A percentile compares a stretch with the other conserved stretches of the same genome.
These are phyloP conservation scores for Ustilago curta DNA, from an alignment of 1,284 basidiomycete species.

Conservation along the genomic window DNA sequence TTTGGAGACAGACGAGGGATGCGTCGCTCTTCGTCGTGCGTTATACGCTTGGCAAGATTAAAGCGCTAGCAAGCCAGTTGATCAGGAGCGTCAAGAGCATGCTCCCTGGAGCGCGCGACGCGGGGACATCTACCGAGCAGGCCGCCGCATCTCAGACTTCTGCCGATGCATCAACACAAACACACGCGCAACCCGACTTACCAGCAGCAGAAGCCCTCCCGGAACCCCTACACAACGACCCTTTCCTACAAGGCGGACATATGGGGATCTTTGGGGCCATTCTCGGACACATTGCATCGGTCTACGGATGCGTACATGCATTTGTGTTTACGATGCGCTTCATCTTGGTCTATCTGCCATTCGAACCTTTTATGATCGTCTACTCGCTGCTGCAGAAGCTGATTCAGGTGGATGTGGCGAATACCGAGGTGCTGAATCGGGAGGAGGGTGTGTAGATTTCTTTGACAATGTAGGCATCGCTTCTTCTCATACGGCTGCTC, in stretches of 20 bases:
- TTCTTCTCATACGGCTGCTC: neutral
- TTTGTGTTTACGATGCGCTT: constrained; percentile 36
- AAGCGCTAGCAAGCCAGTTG: constrained; percentile 3
- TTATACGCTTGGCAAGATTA: constrained; percentile 14
- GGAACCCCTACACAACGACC: constrained; percentile 33
- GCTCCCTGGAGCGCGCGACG: constrained; percentile 11
- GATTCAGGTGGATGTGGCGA: constrained; percentile 44
- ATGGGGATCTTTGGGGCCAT: constrained; percentile 44
- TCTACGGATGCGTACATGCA: constrained; percentile 47
- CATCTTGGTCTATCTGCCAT: constrained; percentile 46
- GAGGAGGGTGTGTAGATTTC: constrained; percentile 2
- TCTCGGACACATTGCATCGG: constrained; percentile 31
- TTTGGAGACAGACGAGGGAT: constrained; percentile 34
- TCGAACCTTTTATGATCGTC: constrained; percentile 41
- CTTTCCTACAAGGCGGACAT: constrained; percentile 25
- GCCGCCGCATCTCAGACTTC: constrained; percentile 7
- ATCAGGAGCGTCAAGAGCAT: constrained; percentile 9
- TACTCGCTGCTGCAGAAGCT: constrained; percentile 27
- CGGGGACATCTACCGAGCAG: neutral
- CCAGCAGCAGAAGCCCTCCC: constrained; percentile 12
- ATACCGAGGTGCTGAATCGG: constrained; percentile 42
- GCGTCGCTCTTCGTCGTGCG: constrained; percentile 28
- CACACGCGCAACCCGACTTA: neutral
- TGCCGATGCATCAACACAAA: neutral
- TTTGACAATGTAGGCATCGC: neutral